Conservation (phyloP, 2,329 filamentous ascomycete species). For the Celoporthe dispersa region DNA sequence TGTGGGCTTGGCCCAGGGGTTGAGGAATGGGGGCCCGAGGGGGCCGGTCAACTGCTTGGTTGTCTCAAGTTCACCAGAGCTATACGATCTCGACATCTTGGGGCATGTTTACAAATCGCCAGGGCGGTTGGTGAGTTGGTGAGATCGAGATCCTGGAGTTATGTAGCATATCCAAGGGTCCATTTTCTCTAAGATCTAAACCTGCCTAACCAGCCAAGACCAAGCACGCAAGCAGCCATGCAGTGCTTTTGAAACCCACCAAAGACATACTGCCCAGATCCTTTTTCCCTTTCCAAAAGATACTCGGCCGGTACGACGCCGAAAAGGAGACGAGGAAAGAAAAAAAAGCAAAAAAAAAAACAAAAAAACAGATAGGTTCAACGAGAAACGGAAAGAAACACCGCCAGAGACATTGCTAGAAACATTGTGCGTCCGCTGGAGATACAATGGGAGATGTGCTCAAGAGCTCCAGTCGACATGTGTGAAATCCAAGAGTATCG, state of each 20-base stretch:
- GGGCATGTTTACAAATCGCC: not conserved
- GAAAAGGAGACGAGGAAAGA: not conserved
- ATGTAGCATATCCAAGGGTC: slow-evolving; percentile 2
- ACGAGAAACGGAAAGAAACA: not conserved
- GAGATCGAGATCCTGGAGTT: not conserved
- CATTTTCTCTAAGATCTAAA: slow-evolving; percentile 8
- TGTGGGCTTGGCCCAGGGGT: not conserved
- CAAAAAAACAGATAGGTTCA: not conserved
- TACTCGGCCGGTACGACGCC: not conserved
- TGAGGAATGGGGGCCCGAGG: not conserved
- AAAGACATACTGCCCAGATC: slow-evolving; percentile 2
- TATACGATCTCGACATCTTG: not conserved
- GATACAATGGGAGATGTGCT: not conserved
- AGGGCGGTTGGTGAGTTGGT: not conserved
- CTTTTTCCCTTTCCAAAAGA: not conserved
- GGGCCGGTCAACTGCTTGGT: not conserved
- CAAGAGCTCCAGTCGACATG: not conserved
- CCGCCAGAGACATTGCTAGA: not conserved
- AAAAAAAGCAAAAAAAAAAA: not conserved
- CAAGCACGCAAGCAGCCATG: not conserved
- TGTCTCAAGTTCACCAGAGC: not conserved
- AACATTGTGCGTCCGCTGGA: not conserved
- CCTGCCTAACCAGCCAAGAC: not conserved
- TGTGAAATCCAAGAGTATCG: not conserved
- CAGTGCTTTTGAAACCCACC: not conserved